phyloP scores from a whole-genome alignment of 257 asterid species.

The Apocynum venetum region DNA sequence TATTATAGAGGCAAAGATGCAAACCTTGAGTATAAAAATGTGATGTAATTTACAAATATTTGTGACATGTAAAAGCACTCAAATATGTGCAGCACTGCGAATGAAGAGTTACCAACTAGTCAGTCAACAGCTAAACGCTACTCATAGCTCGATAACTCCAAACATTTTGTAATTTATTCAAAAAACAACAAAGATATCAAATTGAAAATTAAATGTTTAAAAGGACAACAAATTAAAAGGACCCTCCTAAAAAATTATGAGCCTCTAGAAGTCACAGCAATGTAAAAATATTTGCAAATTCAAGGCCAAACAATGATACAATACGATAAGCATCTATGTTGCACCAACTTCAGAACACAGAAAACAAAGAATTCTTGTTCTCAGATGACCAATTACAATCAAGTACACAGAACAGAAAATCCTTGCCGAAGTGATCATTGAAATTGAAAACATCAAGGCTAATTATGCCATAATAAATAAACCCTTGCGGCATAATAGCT shows the following conservation, averaged over 20 bases:
- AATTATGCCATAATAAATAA: background rate
- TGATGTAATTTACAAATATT: too few relatives aligned
- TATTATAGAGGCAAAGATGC: conserved; percentile 34
- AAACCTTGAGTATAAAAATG: conserved; percentile 10
- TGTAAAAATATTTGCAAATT: background rate
- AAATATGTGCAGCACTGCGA: background rate
- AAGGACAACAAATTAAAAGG: background rate
- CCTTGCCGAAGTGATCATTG: background rate
- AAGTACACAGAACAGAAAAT: background rate
- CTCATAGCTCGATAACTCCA: background rate
- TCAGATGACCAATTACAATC: background rate
- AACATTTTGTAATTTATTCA: background rate
- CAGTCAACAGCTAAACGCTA: background rate
- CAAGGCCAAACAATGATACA: background rate
- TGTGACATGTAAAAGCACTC: background rate
- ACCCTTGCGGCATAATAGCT: background rate
- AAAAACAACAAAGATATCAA: background rate
- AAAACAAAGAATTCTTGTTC: background rate
- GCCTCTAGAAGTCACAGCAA: background rate
- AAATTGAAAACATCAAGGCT: background rate
- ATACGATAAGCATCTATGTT: background rate
- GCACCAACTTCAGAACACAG: background rate
- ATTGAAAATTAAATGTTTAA: background rate
- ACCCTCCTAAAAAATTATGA: background rate
- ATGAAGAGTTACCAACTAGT: background rate